Percentiles rank a stretch among this genome's conserved stretches.
phyloP scores from a whole-genome alignment of 257 asterid species.

The Rhazya stricta region DNA sequence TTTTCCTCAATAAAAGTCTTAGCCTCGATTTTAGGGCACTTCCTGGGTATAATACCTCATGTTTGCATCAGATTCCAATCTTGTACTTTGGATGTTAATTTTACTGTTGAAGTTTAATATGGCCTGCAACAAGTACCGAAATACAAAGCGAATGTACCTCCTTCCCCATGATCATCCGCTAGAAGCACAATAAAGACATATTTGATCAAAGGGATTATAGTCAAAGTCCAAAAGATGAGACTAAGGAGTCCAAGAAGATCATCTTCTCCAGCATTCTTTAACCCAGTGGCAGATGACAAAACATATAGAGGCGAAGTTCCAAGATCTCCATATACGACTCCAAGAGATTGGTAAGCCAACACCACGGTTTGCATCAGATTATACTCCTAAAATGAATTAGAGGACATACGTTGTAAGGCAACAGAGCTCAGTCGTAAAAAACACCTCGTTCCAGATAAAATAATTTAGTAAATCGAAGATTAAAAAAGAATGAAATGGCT shows the following conservation, averaged over 20 bases:
- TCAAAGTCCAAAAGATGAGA: constrained; percentile 29
- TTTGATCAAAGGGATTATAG: constrained; percentile 29
- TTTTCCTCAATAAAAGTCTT: constrained; percentile 23
- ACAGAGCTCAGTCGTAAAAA: too few relatives aligned
- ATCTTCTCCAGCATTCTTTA: constrained; percentile 16
- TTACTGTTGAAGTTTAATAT: constrained; percentile 17
- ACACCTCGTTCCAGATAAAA: too few relatives aligned
- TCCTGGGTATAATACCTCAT: constrained; percentile 23
- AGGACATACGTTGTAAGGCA: too few relatives aligned
- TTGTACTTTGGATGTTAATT: constrained; percentile 11
- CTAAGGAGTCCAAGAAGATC: constrained; percentile 29
- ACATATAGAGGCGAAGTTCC: constrained; percentile 58
- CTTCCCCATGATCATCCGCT: constrained; percentile 41
- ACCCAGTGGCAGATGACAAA: constrained; percentile 17
- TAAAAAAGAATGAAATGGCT: background rate
- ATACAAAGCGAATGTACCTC: constrained; percentile 28
- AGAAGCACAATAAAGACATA: constrained; percentile 29
- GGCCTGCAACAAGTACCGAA: constrained; percentile 19
- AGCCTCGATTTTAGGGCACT: constrained; percentile 13
- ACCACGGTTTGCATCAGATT: constrained; percentile 35
- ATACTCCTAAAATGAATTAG: constrained; percentile 16
- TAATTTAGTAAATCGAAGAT: too few relatives aligned
- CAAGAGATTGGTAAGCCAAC: constrained; percentile 35
- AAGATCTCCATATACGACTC: constrained; percentile 41
- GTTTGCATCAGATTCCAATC: constrained; percentile 21